Percentiles rank a stretch among this genome's conserved stretches.
Evolutionary conservation across 2,329 filamentous ascomycete genomes (phyloP).

Genomic region (Nannizzia gypsea): DNA sequence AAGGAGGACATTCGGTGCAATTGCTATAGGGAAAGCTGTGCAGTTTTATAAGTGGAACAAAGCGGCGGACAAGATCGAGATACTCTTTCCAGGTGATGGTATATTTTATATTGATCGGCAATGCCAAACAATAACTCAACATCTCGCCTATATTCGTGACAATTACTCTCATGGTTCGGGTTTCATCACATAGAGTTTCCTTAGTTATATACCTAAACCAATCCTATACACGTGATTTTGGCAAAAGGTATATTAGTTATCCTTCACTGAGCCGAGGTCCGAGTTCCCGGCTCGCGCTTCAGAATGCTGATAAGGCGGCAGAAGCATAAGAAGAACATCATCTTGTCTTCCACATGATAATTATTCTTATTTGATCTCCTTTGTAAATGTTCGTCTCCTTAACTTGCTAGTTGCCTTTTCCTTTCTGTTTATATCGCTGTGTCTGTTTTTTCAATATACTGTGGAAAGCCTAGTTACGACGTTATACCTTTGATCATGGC

Average conservation of each 20-base stretch:
- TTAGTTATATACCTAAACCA: too few relatives aligned
- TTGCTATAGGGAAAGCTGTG: too few relatives aligned
- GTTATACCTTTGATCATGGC: background rate
- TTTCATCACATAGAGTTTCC: too few relatives aligned
- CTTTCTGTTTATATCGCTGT: background rate
- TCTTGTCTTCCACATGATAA: background rate
- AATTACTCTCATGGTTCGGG: too few relatives aligned
- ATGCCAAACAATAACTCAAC: too few relatives aligned
- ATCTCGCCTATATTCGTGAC: too few relatives aligned
- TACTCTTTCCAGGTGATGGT: too few relatives aligned
- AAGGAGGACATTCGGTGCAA: too few relatives aligned
- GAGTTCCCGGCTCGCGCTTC: background rate
- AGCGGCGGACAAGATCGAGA: too few relatives aligned
- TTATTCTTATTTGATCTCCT: constrained; percentile 4
- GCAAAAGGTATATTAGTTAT: background rate
- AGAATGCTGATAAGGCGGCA: background rate
- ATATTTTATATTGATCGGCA: too few relatives aligned
- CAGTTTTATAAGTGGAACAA: too few relatives aligned
- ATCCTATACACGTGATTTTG: background rate
- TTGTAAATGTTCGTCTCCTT: background rate
- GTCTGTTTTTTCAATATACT: background rate
- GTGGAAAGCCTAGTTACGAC: background rate
- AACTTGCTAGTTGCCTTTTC: constrained; percentile 2
- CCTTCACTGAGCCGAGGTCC: constrained; percentile 21
- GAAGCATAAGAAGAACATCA: background rate